Evolutionary conservation across 495 filamentous ascomycete genomes (phyloP).

Genomic region (Darksidea phi): DNA sequence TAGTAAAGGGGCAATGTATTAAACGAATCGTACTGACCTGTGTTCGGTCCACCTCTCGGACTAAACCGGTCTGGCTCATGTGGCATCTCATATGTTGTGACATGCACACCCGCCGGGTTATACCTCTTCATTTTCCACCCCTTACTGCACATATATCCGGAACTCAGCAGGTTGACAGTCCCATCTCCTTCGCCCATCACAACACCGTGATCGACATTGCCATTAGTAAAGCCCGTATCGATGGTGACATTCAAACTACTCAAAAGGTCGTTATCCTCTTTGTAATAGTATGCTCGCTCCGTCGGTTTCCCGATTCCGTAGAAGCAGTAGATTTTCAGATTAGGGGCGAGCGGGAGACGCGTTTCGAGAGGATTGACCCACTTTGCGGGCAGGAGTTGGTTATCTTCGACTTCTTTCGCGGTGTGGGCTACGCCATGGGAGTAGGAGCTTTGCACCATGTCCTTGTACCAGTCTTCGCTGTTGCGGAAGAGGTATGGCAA

Average conservation of each 20-base stretch:
- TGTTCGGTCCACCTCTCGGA: constrained; percentile 90
- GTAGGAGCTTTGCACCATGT: constrained; percentile 70
- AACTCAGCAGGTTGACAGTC: constrained; percentile 83
- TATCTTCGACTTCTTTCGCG: constrained; percentile 74
- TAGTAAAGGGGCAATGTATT: constrained; percentile 16
- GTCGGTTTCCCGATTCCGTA: constrained; percentile 92
- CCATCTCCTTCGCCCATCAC: constrained; percentile 93
- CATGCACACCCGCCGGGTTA: constrained; percentile 77
- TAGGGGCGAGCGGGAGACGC: constrained; percentile 81
- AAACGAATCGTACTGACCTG: too few species aligned
- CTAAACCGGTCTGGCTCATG: constrained; percentile 93
- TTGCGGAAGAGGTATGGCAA: constrained; percentile 73
- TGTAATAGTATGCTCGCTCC: constrained; percentile 89
- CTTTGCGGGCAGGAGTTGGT: constrained; percentile 75
- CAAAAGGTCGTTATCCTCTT: constrained; percentile 63
- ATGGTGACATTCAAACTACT: constrained; percentile 82
- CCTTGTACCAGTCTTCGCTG: constrained; percentile 80
- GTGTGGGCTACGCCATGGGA: constrained; percentile 88
- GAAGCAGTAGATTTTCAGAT: constrained; percentile 96
- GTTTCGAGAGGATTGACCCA: constrained; percentile 96
- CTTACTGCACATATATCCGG: constrained; percentile 93
- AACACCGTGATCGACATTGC: constrained; percentile 77
- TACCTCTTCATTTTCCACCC: constrained; percentile 93
- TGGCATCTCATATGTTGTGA: constrained; percentile 91
- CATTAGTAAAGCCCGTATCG: constrained; percentile 70